Evolutionary conservation across 768 basidiomycete genomes (phyloP).

Genomic region (Rhodotorula diobovata): DNA sequence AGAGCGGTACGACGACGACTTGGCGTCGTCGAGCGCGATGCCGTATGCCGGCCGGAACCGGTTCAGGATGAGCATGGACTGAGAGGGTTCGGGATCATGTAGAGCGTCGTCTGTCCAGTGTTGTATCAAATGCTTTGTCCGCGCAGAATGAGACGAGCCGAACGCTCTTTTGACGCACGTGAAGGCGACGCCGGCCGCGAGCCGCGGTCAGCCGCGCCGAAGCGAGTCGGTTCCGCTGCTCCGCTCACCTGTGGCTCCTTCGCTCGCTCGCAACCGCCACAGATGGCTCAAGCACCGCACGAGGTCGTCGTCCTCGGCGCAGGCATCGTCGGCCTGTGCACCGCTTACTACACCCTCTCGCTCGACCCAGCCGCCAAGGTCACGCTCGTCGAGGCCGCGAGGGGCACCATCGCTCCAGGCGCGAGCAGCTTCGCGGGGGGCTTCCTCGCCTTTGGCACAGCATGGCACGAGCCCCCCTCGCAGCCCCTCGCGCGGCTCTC

Average conservation of each 20-base stretch:
- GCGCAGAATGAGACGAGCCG: no score
- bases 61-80: conserved; percentile 6
- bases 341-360: conserved; percentile 51
- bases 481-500: conserved; percentile 48
- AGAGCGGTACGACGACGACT: background rate
- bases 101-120: background rate
- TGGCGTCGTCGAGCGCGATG: background rate
- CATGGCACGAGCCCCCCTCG: conserved; percentile 46
- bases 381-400: conserved; percentile 51
- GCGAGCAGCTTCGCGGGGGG: conserved; percentile 49
- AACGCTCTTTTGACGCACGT: background rate
- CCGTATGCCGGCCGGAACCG: background rate
- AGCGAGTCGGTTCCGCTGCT: background rate
- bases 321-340: conserved; percentile 54
- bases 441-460: conserved; percentile 53
- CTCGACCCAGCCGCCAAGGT: conserved; percentile 46
- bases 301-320: conserved; percentile 53
- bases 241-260: background rate
- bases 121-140: background rate
- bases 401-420: conserved; percentile 47
- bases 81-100: background rate
- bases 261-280: background rate
- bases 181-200: no score
- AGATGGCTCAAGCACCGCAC: background rate
- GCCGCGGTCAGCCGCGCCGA: background rate